Evolutionary conservation across 495 filamentous ascomycete species (phyloP).

Genomic region (Pseudoneurospora amorphoporcata): DNA sequence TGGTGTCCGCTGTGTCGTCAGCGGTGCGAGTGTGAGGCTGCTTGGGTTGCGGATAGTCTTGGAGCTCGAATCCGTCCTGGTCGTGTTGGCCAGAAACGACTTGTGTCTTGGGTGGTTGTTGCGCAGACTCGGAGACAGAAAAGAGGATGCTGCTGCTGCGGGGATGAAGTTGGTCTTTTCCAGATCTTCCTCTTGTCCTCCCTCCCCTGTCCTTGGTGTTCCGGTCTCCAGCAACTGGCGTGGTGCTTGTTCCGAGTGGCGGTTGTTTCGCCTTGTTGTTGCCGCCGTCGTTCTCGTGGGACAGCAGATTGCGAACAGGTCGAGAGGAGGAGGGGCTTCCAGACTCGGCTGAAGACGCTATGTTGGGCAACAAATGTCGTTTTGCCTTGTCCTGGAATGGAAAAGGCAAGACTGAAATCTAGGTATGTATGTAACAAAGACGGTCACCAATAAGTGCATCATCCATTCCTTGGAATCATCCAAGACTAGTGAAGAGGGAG

Average conservation of each 20-base stretch:
- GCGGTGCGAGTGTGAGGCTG: background rate
- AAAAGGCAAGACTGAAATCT: background rate
- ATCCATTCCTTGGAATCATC: background rate
- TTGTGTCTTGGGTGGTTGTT: background rate
- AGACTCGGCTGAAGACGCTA: slow-evolving; percentile 19
- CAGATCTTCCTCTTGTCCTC: background rate
- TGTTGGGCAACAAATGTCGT: slow-evolving; percentile 17
- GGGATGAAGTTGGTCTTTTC: background rate
- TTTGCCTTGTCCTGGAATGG: slow-evolving; percentile 7
- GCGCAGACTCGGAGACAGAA: background rate
- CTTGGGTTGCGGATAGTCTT: slow-evolving; percentile 12
- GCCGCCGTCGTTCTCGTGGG: slow-evolving; percentile 18
- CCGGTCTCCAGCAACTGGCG: background rate
- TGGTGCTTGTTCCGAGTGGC: background rate
- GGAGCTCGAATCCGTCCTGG: slow-evolving; percentile 28
- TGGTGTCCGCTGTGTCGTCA: background rate
- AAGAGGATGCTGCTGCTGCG: background rate
- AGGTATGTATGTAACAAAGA: background rate
- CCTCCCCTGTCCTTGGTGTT: background rate
- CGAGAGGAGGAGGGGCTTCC: slow-evolving; percentile 31
- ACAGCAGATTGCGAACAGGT: slow-evolving; percentile 13
- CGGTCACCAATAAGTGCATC: background rate
- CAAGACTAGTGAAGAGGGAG: background rate
- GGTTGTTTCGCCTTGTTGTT: slow-evolving; percentile 14
- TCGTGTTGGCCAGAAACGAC: background rate